phyloP scores from a whole-genome alignment of 2,329 filamentous ascomycete genomes.

The Sordariomycetes sp. region DNA sequence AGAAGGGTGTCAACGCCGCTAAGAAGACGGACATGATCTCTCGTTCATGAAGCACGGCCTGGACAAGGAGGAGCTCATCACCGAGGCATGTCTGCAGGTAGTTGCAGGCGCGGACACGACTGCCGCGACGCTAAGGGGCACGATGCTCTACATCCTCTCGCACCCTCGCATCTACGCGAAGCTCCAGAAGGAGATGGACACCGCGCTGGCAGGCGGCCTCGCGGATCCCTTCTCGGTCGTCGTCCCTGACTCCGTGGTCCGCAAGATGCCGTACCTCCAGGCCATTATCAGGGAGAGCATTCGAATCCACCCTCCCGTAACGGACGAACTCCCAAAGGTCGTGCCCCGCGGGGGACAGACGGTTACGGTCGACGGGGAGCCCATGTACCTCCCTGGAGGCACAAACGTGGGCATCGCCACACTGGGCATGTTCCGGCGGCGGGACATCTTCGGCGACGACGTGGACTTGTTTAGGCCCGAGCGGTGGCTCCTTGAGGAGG shows the following conservation, averaged over 20 bases:
- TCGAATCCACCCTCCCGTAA: slow-evolving; percentile 21
- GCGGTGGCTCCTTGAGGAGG: slow-evolving; percentile 23
- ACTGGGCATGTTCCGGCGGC: slow-evolving; percentile 18
- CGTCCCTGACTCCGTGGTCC: slow-evolving; percentile 18
- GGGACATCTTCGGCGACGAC: slow-evolving; percentile 20
- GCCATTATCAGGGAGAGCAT: slow-evolving; percentile 35
- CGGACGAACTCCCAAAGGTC: slow-evolving; percentile 20
- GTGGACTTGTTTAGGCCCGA: slow-evolving; percentile 19
- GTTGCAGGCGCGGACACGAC: slow-evolving; percentile 45
- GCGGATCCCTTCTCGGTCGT: slow-evolving; percentile 18
- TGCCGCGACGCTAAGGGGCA: slow-evolving; percentile 37
- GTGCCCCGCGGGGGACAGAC: slow-evolving; percentile 16
- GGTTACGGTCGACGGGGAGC: slow-evolving; percentile 20
- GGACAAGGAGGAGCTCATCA: slow-evolving; percentile 23
- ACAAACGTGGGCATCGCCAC: slow-evolving; percentile 18
- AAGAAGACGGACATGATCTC: slow-evolving; percentile 34
- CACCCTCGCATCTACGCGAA: slow-evolving; percentile 29
- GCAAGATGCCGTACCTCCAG: slow-evolving; percentile 25
- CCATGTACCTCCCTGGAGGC: slow-evolving; percentile 17
- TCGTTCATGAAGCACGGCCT: slow-evolving; percentile 25
- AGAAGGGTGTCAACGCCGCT: slow-evolving; percentile 8
- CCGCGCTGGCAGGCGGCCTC: slow-evolving; percentile 2
- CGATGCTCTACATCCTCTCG: slow-evolving; percentile 36
- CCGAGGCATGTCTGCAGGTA: slow-evolving; percentile 26
- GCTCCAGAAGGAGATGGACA: slow-evolving; percentile 30